Base-by-base conservation (phyloP, 345 rosid species). In the Geranium rotundifolium region DNA sequence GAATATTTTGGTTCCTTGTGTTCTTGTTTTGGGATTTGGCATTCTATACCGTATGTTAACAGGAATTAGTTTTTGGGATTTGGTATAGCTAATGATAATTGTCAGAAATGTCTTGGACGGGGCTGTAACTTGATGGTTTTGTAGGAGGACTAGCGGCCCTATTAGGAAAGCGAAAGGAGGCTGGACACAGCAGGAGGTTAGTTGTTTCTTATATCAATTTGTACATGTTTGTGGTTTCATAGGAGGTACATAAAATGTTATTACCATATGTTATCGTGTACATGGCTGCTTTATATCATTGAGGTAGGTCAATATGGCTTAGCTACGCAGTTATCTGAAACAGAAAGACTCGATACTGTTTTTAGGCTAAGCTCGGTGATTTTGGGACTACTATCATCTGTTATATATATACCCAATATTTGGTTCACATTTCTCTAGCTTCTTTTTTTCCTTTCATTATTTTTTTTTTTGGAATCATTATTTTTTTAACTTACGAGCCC, bases 91-190 rank as follows among this genome's bases (percentile, higher is more conserved):
- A 7, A 19, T 5, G 10, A 69, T 69, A 58, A 60, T 59, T 52
- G 62, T 59, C 46, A 60, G 52, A 12, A 16, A 59, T 52, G 29
- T 57, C 56, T 54, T 7, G 19, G 59, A 20, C 27, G 27, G 27
- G 27, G 27, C 54, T 31, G 41, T 50, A 56, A 56, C 27, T 69
- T 56, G 59, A 63, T 49, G 60, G 17, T 58, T 71, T 79, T 79
- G 75, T 69, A 90, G 97, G 86, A 85, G 97, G 75, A 87, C 83
- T 17, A 85, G 80, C 17, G 97, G 97, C 14, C 97, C 95, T 63
- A 84, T 85, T 27, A 79, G 97, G 75, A 80, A 90, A 60, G 88
- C 95, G 2, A 90, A 84, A 81, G 95, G 97, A 18, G 97, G 97
- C 54, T 90, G 95, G 96, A 89, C 97, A 63, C 86, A 79, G 0